Conservation (phyloP, 305 asterid genomes). For the Stenogyne calaminthoides region DNA sequence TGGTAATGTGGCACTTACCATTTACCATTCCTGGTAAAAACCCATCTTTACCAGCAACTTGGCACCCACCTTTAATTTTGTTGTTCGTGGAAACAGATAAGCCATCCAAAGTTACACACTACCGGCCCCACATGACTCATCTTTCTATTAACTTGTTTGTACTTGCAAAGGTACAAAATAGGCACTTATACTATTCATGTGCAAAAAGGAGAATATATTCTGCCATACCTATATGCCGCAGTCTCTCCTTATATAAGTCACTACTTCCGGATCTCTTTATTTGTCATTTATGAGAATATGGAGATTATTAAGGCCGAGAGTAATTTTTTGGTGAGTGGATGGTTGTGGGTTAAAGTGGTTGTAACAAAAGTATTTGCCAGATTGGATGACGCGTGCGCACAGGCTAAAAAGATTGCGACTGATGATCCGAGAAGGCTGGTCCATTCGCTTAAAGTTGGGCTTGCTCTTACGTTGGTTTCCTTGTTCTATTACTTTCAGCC, state of each 20-base stretch:
- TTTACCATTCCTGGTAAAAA: neutral
- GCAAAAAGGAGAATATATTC: neutral
- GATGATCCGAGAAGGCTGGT: conserved; percentile 80
- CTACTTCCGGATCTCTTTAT: neutral
- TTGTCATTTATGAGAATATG: conserved; percentile 23
- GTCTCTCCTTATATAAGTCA: neutral
- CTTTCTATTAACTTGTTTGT: neutral
- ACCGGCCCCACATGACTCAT: neutral
- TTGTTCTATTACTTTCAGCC: conserved; percentile 72
- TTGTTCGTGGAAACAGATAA: neutral
- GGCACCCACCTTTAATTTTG: neutral
- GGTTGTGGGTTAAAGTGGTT: conserved; percentile 43
- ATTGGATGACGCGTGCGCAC: conserved; percentile 34
- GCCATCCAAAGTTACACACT: neutral
- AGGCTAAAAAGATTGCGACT: conserved; percentile 41
- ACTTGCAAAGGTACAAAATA: neutral
- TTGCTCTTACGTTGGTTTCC: conserved; percentile 64
- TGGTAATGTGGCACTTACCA: neutral
- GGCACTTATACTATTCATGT: neutral
- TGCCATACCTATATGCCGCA: neutral
- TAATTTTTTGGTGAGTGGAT: conserved; percentile 23
- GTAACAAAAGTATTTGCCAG: conserved; percentile 27
- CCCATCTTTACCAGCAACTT: neutral
- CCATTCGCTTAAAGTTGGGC: conserved; percentile 77
- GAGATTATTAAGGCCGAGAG: conserved; percentile 45